Evolutionary conservation across 2,329 filamentous ascomycete genomes (phyloP), one percentile per base, ranked within the genome.

Genomic region (Magnaporthiopsis incrustans): DNA sequence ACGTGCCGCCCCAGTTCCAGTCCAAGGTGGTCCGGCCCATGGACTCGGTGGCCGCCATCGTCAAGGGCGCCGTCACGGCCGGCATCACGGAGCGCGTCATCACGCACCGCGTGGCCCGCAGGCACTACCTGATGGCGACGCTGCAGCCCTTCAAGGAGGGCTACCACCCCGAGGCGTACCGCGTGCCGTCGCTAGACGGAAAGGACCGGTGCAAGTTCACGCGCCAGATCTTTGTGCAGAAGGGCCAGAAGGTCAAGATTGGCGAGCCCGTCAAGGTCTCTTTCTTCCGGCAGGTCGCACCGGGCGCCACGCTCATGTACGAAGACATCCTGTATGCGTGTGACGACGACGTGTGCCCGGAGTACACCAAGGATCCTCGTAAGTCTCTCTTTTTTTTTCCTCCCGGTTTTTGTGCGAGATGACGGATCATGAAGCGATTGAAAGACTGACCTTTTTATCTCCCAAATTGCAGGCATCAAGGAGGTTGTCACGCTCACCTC

Each of bases 161-260:
- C 25, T 96, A 98, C 76, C 95, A 99, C 75, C 95, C 95, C 14
- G 95, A 99, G 77, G 93, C 96, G 63, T 99, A 98, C 81, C 92
- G 95, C 74, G 95, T 98, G 30, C 95, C 95, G 25, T 96, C 91
- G 67, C 84, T 99, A 64, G 95, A 99, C 71, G 95, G 95, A 72
- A 97, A 97, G 77, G 95, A 99, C 73, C 87, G 95, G 66, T 99
- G 95, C 89, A 98, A 98, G 79, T 98, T 98, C 75, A 98, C 95
- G 1, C 84, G 95, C 63, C 95, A 99, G 75, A 98, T 99, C 64
- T 99, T 98, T 71, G 94, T 99, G 68, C 95, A 97, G 73, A 98
- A 97, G 80, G 95, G 95, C 22, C 95, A 99, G 77, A 90, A 96
- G 76, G 93, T 99, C 78, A 98, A 98, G 88, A 98, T 97, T 76